Conservation (phyloP, 1,139 yeast species). For the Zygotorulaspora mrakii region DNA sequence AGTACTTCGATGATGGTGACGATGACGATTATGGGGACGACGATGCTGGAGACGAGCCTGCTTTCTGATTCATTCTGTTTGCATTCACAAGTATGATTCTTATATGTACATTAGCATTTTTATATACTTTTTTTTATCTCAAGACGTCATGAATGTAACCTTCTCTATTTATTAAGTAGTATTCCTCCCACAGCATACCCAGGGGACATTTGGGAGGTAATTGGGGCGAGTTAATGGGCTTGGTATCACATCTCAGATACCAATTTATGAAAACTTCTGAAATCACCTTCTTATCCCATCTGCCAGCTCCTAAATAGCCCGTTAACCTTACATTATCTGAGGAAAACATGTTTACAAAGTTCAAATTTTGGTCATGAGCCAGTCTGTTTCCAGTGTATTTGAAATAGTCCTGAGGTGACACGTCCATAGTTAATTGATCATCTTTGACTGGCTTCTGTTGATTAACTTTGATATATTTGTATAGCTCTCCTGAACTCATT, state of each 20-base stretch:
- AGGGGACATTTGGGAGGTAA: slow-evolving; percentile 26
- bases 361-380: slow-evolving; percentile 11
- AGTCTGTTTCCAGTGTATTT: slow-evolving; percentile 8
- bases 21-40: slow-evolving; percentile 49
- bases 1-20: slow-evolving; percentile 60
- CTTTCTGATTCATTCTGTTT: slow-evolving; percentile 43
- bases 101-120: slow-evolving; percentile 1
- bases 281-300: slow-evolving; percentile 13
- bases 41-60: slow-evolving; percentile 62
- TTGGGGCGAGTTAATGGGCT: slow-evolving; percentile 15
- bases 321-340: slow-evolving; percentile 17
- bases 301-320: slow-evolving; percentile 23
- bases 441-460: slow-evolving; percentile 1
- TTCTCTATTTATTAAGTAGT: slow-evolving; percentile 17
- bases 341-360: slow-evolving; percentile 15
- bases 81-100: not conserved
- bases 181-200: slow-evolving; percentile 26
- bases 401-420: slow-evolving; percentile 15
- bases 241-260: slow-evolving; percentile 15
- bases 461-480: slow-evolving; percentile 1
- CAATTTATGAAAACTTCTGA: slow-evolving; percentile 10
- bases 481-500: not conserved
- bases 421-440: slow-evolving; percentile 12
- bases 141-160: slow-evolving; percentile 12
- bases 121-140: slow-evolving; percentile 3